phyloP scores from a whole-genome alignment of 805 yeast genomes.

The Teunomyces panamensis region DNA sequence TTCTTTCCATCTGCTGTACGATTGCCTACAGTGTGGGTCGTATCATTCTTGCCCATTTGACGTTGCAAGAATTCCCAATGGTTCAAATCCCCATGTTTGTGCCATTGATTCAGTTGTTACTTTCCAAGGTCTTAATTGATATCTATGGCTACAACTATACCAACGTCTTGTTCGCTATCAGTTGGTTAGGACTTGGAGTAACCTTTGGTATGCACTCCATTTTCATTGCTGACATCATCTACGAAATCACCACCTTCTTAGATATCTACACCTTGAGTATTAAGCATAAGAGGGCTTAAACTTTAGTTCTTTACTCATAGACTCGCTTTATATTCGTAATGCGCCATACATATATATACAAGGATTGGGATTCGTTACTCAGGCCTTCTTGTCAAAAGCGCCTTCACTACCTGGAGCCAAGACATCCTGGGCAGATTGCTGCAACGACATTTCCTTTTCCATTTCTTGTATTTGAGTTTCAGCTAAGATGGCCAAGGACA shows the following conservation, averaged over 20 bases:
- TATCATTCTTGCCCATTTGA: conserved; percentile 82
- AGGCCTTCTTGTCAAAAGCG: conserved; percentile 31
- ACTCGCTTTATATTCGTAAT: conserved; percentile 2
- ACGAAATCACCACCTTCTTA: conserved; percentile 72
- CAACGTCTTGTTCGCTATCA: conserved; percentile 47
- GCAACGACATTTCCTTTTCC: conserved; percentile 87
- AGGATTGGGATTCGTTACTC: not conserved
- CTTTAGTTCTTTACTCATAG: not conserved
- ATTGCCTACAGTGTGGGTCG: conserved; percentile 88
- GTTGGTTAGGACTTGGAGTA: conserved; percentile 66
- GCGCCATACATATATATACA: conserved; percentile 5
- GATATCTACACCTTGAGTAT: conserved; percentile 85
- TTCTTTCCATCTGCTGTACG: conserved; percentile 68
- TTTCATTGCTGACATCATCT: conserved; percentile 74
- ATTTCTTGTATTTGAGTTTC: conserved; percentile 92
- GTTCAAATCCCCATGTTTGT: conserved; percentile 67
- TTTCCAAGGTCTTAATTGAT: conserved; percentile 31
- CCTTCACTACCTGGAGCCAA: conserved; percentile 54
- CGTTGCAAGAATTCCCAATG: conserved; percentile 73
- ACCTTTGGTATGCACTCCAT: conserved; percentile 65
- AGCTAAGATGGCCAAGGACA: conserved; percentile 81
- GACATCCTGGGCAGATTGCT: conserved; percentile 72
- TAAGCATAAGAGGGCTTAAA: conserved; percentile 62
- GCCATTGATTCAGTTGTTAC: conserved; percentile 50
- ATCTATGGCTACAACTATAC: conserved; percentile 39